Percentiles rank a stretch among this genome's conserved stretches.
These are phyloP conservation scores for Solanum dulcamara DNA, from an alignment of 257 asterid species.

Conservation along the genomic window DNA sequence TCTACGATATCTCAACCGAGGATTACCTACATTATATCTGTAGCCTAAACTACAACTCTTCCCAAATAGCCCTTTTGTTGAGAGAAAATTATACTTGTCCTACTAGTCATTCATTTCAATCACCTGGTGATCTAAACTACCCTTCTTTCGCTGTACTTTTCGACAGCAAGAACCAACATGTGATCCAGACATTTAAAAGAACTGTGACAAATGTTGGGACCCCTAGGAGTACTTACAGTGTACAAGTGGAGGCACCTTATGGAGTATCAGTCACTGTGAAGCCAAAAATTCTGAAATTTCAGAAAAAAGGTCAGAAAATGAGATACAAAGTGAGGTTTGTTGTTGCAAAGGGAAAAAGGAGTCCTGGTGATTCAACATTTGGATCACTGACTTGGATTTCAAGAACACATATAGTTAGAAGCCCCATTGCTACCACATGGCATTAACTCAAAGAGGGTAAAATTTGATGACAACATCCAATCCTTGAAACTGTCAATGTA, in stretches of 20 bases:
- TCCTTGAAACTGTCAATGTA: neutral
- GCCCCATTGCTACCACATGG: slow-evolving; percentile 70
- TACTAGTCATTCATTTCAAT: slow-evolving; percentile 10
- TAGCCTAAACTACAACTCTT: slow-evolving; percentile 43
- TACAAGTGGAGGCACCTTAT: slow-evolving; percentile 24
- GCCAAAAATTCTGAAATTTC: slow-evolving; percentile 39
- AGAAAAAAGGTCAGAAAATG: slow-evolving; percentile 31
- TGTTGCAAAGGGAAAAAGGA: slow-evolving; percentile 10
- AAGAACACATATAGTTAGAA: slow-evolving; percentile 31
- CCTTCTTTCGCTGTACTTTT: slow-evolving; percentile 57
- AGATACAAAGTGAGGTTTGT: slow-evolving; percentile 43
- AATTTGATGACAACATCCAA: neutral
- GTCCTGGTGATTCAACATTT: slow-evolving; percentile 16
- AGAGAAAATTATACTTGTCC: slow-evolving; percentile 38
- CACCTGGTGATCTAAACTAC: slow-evolving; percentile 57
- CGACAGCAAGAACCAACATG: neutral
- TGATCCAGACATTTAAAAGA: slow-evolving; percentile 29
- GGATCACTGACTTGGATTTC: slow-evolving; percentile 54
- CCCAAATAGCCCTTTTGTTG: slow-evolving; percentile 32
- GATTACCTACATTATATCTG: slow-evolving; percentile 51
- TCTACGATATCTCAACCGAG: slow-evolving; percentile 35
- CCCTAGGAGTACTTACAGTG: slow-evolving; percentile 25
- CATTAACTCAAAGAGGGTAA: neutral
- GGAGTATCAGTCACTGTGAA: slow-evolving; percentile 32
- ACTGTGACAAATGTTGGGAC: slow-evolving; percentile 58